Conservation (phyloP, 768 basidiomycete genomes). For the Termitomyces sp. region DNA sequence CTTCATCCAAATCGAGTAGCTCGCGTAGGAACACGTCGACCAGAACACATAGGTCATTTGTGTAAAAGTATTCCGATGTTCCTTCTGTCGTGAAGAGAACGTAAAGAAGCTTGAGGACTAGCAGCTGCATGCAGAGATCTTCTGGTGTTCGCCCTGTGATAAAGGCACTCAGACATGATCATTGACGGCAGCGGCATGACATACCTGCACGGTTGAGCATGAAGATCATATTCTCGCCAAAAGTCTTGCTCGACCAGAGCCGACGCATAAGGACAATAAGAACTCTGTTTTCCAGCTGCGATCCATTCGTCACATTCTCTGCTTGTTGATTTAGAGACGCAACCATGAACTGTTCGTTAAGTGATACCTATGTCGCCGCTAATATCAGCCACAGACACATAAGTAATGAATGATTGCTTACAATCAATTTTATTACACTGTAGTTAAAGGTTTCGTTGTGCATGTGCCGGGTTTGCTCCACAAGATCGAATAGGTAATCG, state of each 20-base stretch:
- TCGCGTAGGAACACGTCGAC: slow-evolving; percentile 98
- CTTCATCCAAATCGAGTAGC: slow-evolving; percentile 86
- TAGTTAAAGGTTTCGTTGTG: slow-evolving; percentile 94
- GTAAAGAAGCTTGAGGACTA: slow-evolving; percentile 92
- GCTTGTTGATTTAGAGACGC: slow-evolving; percentile 47
- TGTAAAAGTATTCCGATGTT: slow-evolving; percentile 95
- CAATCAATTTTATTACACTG: slow-evolving; percentile 90
- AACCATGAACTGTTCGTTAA: slow-evolving; percentile 99
- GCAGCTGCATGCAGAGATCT: slow-evolving; percentile 89
- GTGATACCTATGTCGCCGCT: slow-evolving; percentile 56
- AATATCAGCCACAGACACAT: neutral
- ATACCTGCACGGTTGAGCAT: slow-evolving; percentile 94
- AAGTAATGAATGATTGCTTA: slow-evolving; percentile 30
- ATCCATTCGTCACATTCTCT: slow-evolving; percentile 9
- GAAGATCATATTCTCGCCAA: slow-evolving; percentile 98
- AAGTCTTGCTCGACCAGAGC: slow-evolving; percentile 84
- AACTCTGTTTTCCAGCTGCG: slow-evolving; percentile 67
- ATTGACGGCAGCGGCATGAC: slow-evolving; percentile 21
- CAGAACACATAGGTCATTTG: slow-evolving; percentile 92
- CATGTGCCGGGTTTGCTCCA: slow-evolving; percentile 86
- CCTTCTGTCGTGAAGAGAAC: slow-evolving; percentile 91
- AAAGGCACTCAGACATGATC: neutral
- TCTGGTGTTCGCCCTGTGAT: slow-evolving; percentile 74
- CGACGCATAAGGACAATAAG: slow-evolving; percentile 81
- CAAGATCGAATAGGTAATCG: slow-evolving; percentile 85